Percentiles rank a stretch among this genome's conserved stretches.
Conservation (phyloP, 306 rosid species). For the Gastrolobium bilobum region DNA sequence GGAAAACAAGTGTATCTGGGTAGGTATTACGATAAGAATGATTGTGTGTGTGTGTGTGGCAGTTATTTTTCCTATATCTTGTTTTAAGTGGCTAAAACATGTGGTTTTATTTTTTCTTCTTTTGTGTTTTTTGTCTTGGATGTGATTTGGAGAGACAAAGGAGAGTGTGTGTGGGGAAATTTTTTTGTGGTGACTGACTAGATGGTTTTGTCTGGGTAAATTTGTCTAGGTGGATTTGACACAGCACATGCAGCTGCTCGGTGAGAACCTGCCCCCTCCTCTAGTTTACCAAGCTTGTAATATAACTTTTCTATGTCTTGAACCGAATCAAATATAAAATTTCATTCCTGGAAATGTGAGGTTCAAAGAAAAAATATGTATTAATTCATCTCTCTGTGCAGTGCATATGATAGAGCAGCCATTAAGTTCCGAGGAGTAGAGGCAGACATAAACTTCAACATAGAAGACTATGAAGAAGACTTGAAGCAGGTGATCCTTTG, state of each 20-base stretch:
- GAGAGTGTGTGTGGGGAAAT: constrained; percentile 31
- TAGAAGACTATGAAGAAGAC: constrained; percentile 95
- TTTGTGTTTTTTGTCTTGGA: constrained; percentile 29
- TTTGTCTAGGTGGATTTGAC: constrained; percentile 96
- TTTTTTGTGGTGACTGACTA: constrained; percentile 50
- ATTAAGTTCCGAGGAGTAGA: constrained; percentile 94
- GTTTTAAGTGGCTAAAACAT: constrained; percentile 28
- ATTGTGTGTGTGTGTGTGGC: constrained; percentile 1
- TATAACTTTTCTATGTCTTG: constrained; percentile 30
- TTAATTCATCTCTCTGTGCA: constrained; percentile 47
- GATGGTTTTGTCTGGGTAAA: constrained; percentile 57
- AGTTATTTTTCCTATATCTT: constrained; percentile 41
- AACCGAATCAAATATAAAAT: constrained; percentile 34
- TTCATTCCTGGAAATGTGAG: constrained; percentile 29
- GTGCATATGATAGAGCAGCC: constrained; percentile 99
- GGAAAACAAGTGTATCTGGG: constrained; percentile 99
- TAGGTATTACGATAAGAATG: constrained; percentile 50
- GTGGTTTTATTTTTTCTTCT: not conserved
- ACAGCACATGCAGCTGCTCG: constrained; percentile 99
- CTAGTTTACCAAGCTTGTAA: constrained; percentile 39
- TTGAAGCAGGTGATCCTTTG: constrained; percentile 78
- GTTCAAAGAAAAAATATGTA: not conserved
- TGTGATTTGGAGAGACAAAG: constrained; percentile 50
- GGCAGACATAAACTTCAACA: constrained; percentile 93
- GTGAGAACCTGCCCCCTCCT: constrained; percentile 57